Conservation (phyloP, 106 monocot species). For the Platanthera guangdongensis region DNA sequence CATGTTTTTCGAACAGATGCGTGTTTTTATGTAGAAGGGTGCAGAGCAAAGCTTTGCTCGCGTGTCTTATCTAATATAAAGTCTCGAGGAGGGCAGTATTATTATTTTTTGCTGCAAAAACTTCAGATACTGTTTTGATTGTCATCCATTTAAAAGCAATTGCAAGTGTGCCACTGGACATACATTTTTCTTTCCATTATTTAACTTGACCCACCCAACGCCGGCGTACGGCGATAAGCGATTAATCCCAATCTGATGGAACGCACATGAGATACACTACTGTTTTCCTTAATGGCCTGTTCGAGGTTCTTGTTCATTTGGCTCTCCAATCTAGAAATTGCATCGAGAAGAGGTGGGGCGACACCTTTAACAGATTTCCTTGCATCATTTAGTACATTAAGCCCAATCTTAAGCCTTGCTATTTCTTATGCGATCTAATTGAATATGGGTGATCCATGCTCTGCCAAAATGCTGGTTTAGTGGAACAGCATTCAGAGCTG, state of each 20-base stretch:
- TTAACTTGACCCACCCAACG: too few relatives aligned
- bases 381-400: constrained; percentile 51
- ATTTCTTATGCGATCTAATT: constrained; percentile 74
- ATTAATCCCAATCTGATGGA: constrained; percentile 10
- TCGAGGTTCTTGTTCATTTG: constrained; percentile 61
- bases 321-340: constrained; percentile 39
- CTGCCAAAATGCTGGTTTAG: constrained; percentile 61
- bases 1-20: too few relatives aligned
- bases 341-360: constrained; percentile 55
- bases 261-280: constrained; percentile 73
- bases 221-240: too few relatives aligned
- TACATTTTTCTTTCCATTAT: too few relatives aligned
- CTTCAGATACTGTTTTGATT: too few relatives aligned
- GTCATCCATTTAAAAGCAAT: too few relatives aligned
- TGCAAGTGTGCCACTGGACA: too few relatives aligned
- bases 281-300: constrained; percentile 69
- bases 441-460: constrained; percentile 51
- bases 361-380: constrained; percentile 59
- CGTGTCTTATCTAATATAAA: too few relatives aligned
- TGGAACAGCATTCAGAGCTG: constrained; percentile 30
- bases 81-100: too few relatives aligned
- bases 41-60: too few relatives aligned
- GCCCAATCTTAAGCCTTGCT: constrained; percentile 48
- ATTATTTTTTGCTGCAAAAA: too few relatives aligned
- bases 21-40: too few relatives aligned